Base-by-base conservation (phyloP, 139 green algal species). In the Chlorella sp. region DNA sequence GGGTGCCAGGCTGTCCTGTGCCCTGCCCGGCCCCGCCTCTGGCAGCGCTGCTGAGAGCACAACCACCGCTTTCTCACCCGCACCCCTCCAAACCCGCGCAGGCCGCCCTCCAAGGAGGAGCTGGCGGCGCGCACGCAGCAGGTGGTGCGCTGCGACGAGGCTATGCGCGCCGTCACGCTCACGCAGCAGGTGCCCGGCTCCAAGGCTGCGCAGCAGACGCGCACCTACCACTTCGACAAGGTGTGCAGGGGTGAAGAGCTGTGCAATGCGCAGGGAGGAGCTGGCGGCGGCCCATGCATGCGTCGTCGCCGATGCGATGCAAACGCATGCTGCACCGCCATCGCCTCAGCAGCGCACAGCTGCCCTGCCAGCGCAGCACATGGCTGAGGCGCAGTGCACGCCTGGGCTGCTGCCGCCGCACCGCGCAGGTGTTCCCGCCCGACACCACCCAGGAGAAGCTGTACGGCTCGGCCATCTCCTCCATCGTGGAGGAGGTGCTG, bases 401-500 rank as follows among this genome's bases (percentile, higher is more conserved):
- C 69, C 15, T 4, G 0, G 7, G 60, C 60, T 21, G 30, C 63
- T 6, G 9, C 7, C 36, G 30, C 12, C 5, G 28, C 18, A 3
- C 32, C 2, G 7, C 80, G 79, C 90, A 97, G 93, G 94, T 97
- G 4, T 99, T 99, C 87, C 93, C 94, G 7, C 87, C 91, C 26
- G 88, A 96, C 11, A 93, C 96, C 0, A 87, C 86, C 15, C 97
- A 99, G 86, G 90, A 96, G 63, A 91, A 94, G 55, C 85, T 99
- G 4, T 99, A 96, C 86, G 89, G 95, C 36, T 84, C 93, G 36
- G 94, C 96, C 4, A 94, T 99, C 13, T 64, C 92, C 32, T 95
- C 96, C 23, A 97, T 99, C 39, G 97, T 99, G 32, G 80, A 97
- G n/a, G 97, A 99, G 89, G 97, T 99, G 21, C 86, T 98, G 39